phyloP scores from a whole-genome alignment of 225 moss, liverwort and hornwort genomes.

The Bryum argenteum region DNA sequence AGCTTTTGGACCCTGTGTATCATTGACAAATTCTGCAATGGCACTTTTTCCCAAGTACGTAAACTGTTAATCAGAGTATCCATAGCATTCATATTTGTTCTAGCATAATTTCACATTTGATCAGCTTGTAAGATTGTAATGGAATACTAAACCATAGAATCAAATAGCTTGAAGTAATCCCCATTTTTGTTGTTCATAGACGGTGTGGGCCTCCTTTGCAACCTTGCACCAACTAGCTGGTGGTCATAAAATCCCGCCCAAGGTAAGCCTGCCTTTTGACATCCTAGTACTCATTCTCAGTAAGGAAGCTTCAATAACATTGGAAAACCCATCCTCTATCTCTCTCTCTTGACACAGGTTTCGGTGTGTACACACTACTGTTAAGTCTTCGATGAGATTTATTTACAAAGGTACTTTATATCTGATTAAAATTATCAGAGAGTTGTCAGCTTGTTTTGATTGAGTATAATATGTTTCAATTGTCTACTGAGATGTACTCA shows the following conservation, averaged over 20 bases:
- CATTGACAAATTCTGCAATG: conserved; percentile 97
- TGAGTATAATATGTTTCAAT: not conserved
- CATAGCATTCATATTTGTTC: not conserved
- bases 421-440: not conserved
- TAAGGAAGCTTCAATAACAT: not conserved
- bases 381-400: conserved; percentile 72
- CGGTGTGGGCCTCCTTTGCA: conserved; percentile 90
- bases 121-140: not conserved
- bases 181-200: conserved; percentile 49
- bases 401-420: conserved; percentile 63
- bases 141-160: conserved; percentile 5
- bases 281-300: not conserved
- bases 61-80: not conserved
- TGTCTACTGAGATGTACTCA: not conserved
- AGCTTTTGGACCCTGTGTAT: conserved; percentile 64
- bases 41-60: conserved; percentile 80
- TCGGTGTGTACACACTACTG: conserved; percentile 82
- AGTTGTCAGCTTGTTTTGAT: not conserved
- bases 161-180: conserved; percentile 18
- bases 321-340: conserved; percentile 5
- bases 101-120: not conserved
- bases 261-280: conserved; percentile 48
- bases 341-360: conserved; percentile 56
- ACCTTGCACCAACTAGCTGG: conserved; percentile 64
- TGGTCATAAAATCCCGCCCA: conserved; percentile 51